Base-by-base conservation (phyloP, 1,139 yeast genomes). In the Candida sanyaensis region DNA sequence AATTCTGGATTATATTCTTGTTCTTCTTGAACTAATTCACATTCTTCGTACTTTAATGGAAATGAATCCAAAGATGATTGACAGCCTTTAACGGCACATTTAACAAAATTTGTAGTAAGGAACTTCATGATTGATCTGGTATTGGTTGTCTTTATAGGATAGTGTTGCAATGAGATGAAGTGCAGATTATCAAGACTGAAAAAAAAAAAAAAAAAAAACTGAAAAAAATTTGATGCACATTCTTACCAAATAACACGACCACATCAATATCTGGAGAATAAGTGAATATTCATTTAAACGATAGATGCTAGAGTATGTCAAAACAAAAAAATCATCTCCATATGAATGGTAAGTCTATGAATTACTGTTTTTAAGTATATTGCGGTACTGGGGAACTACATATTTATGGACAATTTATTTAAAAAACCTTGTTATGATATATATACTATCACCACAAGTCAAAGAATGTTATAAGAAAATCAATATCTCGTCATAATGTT, bases 91-190 rank as follows among this genome's bases (percentile, higher is more conserved):
- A 91, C 88, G 0, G 98, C 93, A 68, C 99, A 93, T 65, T 88
- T 91, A 53, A 93, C 96, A 66, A 93, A 95, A 67, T 95, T 93
- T 38, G 98, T 89, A 30, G 99, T 92, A 39, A 93, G 74, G 60
- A 93, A 85, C 73, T 93, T 93, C 99, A 93, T 92, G 33, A 21
- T 36, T 6, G 39, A 26, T 26, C 28, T 36, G 13, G 38, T 34
- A 10, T 26, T 34, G 26, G 13, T 34, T 27, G 12, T 36, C 5
- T 21, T 6, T 36, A 21, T 36, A 24, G 39, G 24, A n/a, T 24
- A n/a, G 17, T 23, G 23, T 36, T 36, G 39, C 28, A 36, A 36
- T 36, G 39, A 36, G 39, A 36, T 36, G 39, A 12, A 36, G 39
- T 7, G 24, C 36, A 32, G 21, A 32, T n/a, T 24, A 26, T 24